These are phyloP conservation scores for Thermoascus crustaceus DNA, from an alignment of 2,329 filamentous ascomycete genomes.

Conservation along the genomic window DNA sequence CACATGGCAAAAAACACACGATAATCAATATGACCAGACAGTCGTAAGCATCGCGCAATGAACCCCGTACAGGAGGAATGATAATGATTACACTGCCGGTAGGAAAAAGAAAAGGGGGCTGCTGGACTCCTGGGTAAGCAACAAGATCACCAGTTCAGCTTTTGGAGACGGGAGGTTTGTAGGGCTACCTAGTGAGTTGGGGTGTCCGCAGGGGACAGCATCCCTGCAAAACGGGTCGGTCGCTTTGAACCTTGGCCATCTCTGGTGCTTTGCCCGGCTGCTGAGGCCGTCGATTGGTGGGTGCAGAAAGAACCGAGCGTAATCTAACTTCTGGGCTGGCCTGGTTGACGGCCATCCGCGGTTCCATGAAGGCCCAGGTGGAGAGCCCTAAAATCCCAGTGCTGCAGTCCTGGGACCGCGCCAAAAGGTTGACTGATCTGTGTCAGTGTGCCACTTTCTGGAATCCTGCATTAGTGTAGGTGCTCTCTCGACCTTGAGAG, in stretches of 20 bases:
- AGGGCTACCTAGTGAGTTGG: too few relatives aligned
- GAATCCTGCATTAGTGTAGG: slow-evolving; percentile 32
- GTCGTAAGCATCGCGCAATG: too few relatives aligned
- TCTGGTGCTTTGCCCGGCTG: not conserved
- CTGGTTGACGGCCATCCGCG: not conserved
- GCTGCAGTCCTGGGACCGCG: slow-evolving; percentile 27
- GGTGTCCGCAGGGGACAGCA: too few relatives aligned
- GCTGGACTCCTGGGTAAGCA: too few relatives aligned
- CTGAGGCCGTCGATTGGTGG: not conserved
- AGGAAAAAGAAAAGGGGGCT: too few relatives aligned
- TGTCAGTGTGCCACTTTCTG: slow-evolving; percentile 15
- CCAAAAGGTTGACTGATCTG: slow-evolving; percentile 10
- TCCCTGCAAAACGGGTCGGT: too few relatives aligned
- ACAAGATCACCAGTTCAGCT: too few relatives aligned
- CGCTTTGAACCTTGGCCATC: not conserved
- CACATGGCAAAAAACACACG: too few relatives aligned
- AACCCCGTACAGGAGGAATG: too few relatives aligned
- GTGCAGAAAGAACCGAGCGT: not conserved
- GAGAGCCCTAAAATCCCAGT: slow-evolving; percentile 27
- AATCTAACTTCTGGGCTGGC: not conserved
- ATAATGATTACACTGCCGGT: too few relatives aligned
- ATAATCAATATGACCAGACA: too few relatives aligned
- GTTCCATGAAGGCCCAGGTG: not conserved
- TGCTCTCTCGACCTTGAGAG: not conserved
- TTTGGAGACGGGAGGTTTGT: too few relatives aligned